Evolutionary conservation across 2,329 filamentous ascomycete species (phyloP), one percentile per base, ranked within the genome.

Genomic region (Claviceps digitariae): DNA sequence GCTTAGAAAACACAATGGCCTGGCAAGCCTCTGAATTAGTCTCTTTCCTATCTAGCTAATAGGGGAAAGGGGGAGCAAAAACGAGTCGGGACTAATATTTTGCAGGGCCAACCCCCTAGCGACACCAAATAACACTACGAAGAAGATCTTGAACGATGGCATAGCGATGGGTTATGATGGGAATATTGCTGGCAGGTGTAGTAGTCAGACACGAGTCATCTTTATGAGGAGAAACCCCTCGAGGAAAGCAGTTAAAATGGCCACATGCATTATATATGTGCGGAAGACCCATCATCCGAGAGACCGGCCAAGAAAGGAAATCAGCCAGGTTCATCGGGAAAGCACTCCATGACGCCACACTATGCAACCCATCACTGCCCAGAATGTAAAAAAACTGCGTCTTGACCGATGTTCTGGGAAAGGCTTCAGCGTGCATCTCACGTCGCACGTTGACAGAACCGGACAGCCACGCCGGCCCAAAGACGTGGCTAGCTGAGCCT

Each of bases 1-100:
- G 27, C 23, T 52, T 20, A 25, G 51, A 52, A 43, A 47, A 55
- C 46, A 53, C 23, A 15, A 31, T 23, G 20, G 41, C 50, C 51
- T 53, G 12, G 31, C 9, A 31, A 25, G 9, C 9, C 6, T 45
- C 13, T 4, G 4, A 7, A 6, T 43, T 45, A 45, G 29, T 44
- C 20, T 41, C 13, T 43, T 25, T 17, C 2, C 15, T 20, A 6
- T 17, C 20, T 15, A 36, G 29, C 20, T 36, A 6, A 9, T n/a
- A 29, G 27, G 27, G 27, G 27, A 31, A 36, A 36, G 15, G 36
- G 12, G 29, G 6, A 12, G 10, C n/a, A 6, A 21, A 8, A n/a
- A 31, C 7, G 29, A 10, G 25, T n/a, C 21, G 20, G 46, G 6
- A 23, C 29, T 25, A 7, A 48, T n/a, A 25, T 36, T 48, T 48